Evolutionary conservation across 192 early-diverging fungal genomes (phyloP), one percentile per base, ranked within the genome.

Genomic region (Backusella australiensis): DNA sequence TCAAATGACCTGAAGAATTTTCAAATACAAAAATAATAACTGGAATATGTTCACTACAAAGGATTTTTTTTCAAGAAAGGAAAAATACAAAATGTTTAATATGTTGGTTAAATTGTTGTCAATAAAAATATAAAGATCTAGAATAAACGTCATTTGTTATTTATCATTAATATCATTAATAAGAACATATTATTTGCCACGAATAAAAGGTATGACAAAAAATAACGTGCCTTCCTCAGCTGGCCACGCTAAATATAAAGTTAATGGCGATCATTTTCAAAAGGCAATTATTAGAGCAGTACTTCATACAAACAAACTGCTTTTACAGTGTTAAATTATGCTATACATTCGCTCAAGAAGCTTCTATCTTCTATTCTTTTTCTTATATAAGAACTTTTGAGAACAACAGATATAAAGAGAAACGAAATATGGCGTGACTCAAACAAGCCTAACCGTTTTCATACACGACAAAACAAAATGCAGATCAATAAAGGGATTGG

Each of bases 171-270:
- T 63, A 29, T 63, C 21, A 15, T 29, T 29, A 29, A 17, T 29
- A 4, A 26, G 11, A 39, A 12, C 8, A 12, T 11, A 49, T 49
- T 29, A 29, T 29, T 63, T 63, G 21, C 9, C 26, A 63, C 56
- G 23, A 63, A 26, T 63, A 63, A 26, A 23, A 63, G 23, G 56
- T 63, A 63, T 26, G 56, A 63, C 23, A 63, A 29, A 59, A 63
- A 63, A 63, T 63, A 63, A 63, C 56, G 23, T 63, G 56, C 23
- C 56, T 63, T 63, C 26, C 53, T 63, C 56, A 63, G 56, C 23
- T 63, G 46, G 46, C 46, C 46, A 49, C 46, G 46, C 46, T 49
- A 49, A 53, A 21, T 9, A 9, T 21, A 26, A 29, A 14, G 26
- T 63, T 4, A 63, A 63, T 63, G 56, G 9, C 56, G 56, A 63